Base-by-base conservation (phyloP, 169 alveolate genomes). In the Pseudocohnilembus persalinus region DNA sequence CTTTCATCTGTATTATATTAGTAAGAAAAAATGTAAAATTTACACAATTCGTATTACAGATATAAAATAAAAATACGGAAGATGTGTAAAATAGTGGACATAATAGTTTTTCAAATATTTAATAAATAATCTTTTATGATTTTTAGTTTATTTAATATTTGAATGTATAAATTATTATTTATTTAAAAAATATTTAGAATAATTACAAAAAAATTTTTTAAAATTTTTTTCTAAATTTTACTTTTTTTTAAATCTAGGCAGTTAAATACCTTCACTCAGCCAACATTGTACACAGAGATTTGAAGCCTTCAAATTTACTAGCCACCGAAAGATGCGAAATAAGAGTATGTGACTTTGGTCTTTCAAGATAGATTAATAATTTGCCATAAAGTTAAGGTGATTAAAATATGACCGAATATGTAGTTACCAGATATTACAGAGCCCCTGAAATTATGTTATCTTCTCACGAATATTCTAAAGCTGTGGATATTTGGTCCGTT, bases 381-480 rank as follows among this genome's bases (percentile, higher is more conserved):
- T 72, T 30, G 4, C 68, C 68, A 11, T 11, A 49, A 20, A 20
- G n/a, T n/a, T n/a, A 6, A 6, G 0, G 26, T 72, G 63, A 31
- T 31, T 68, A 15, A 15, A 76, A 76, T 31, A 31, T 76, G 73
- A 94, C 97, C 34, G 97, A 94, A 87, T 94, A 94, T 78, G 97
- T 94, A 24, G 97, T 94, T 0, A 94, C 97, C 32, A 89, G 97
- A 83, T 94, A 88, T 85, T 94, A 94, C 79, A 83, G 97, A 81
- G 97, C 97, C 28, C 97, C 97, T 30, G 97, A 94, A 86, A 92
- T 94, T 24, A 94, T 94, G 97, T 88, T 94, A 27, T 90, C 94
- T 30, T 88, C 94, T 29, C 96, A 92, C 74, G 93, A 84, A 29
- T 94, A 94, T 82, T 84, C 94, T 32, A 92, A 93, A 83, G 90